Conservation (phyloP, 2,329 filamentous ascomycete species). For the Sarocladiaceae sp. region DNA sequence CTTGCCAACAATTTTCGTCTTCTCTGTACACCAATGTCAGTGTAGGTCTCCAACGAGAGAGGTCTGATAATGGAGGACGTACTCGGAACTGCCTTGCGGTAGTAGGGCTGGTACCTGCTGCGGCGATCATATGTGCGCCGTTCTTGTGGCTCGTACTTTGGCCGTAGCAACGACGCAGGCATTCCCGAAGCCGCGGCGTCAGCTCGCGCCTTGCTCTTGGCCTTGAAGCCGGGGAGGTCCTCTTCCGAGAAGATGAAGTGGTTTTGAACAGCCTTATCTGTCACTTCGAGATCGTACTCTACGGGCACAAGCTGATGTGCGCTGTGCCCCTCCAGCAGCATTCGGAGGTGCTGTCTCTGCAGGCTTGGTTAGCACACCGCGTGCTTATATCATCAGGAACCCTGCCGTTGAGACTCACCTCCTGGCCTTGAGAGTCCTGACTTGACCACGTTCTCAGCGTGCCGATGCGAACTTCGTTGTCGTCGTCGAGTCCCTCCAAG, state of each 20-base stretch:
- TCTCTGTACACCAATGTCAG: slow-evolving; percentile 49
- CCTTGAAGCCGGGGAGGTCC: slow-evolving; percentile 59
- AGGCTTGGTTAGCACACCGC: not conserved
- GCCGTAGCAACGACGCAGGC: slow-evolving; percentile 46
- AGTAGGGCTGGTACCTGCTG: slow-evolving; percentile 51
- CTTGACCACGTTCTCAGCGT: slow-evolving; percentile 59
- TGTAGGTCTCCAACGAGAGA: not conserved
- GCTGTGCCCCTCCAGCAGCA: slow-evolving; percentile 60
- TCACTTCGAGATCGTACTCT: slow-evolving; percentile 77
- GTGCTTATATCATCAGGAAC: not conserved
- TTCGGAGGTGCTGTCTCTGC: slow-evolving; percentile 37
- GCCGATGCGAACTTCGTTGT: slow-evolving; percentile 76
- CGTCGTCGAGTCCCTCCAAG: slow-evolving; percentile 59
- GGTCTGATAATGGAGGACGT: slow-evolving; percentile 25
- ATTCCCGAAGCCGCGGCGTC: slow-evolving; percentile 53
- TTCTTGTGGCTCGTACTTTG: slow-evolving; percentile 23
- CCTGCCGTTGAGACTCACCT: not conserved
- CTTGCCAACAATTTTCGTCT: slow-evolving; percentile 67
- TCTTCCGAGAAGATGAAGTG: slow-evolving; percentile 93
- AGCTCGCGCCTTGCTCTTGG: slow-evolving; percentile 45
- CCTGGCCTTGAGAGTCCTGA: slow-evolving; percentile 38
- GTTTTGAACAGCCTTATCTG: slow-evolving; percentile 60
- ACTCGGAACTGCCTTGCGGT: slow-evolving; percentile 70
- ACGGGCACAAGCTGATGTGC: slow-evolving; percentile 73
- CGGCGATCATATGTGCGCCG: slow-evolving; percentile 40